Conservation (phyloP, 257 asterid species). For the Gentiana macrophylla region DNA sequence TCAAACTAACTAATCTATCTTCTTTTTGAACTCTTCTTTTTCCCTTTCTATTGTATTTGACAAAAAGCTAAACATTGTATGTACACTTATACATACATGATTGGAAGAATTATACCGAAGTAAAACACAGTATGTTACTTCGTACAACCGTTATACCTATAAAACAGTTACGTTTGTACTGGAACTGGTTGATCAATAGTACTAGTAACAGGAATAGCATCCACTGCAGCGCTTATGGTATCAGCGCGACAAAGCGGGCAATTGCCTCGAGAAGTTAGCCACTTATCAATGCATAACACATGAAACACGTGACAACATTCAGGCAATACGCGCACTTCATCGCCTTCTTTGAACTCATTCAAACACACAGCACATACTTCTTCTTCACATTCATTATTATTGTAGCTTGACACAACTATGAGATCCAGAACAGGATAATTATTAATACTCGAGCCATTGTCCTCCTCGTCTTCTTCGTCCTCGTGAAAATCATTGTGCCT, state of each 20-base stretch:
- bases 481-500: not conserved
- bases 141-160: too few species aligned
- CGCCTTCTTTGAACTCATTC: slow-evolving; percentile 19
- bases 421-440: slow-evolving; percentile 19
- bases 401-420: slow-evolving; percentile 17
- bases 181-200: too few species aligned
- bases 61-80: too few species aligned
- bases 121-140: too few species aligned
- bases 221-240: slow-evolving; percentile 10
- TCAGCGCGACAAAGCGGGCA: slow-evolving; percentile 56
- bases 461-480: not conserved
- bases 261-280: slow-evolving; percentile 36
- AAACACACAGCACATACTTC: slow-evolving; percentile 39
- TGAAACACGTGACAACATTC: slow-evolving; percentile 23
- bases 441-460: not conserved
- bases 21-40: too few species aligned
- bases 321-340: slow-evolving; percentile 19
- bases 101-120: too few species aligned
- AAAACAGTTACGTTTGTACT: too few species aligned
- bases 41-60: too few species aligned
- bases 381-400: slow-evolving; percentile 17
- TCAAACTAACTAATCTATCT: too few species aligned
- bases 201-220: not conserved
- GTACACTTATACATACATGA: too few species aligned
- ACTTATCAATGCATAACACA: slow-evolving; percentile 24